Percentiles rank a stretch among this genome's conserved stretches.
phyloP scores from a whole-genome alignment of 2,329 filamentous ascomycete species.

The Gremmenia infestans region DNA sequence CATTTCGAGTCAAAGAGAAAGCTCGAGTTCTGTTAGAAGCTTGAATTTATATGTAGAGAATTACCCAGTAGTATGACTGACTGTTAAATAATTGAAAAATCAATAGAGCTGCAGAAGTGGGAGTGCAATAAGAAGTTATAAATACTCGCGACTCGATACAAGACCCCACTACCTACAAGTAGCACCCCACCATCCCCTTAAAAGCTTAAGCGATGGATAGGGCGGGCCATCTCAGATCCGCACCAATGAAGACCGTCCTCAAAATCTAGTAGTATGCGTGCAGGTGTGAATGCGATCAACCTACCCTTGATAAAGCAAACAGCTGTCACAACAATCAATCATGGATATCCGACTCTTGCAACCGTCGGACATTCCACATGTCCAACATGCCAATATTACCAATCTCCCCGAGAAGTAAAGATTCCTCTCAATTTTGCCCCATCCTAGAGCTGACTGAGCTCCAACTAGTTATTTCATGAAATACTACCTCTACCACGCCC shows the following conservation, averaged over 20 bases:
- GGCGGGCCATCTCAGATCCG: conserved; percentile 1
- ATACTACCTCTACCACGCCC: conserved; percentile 98
- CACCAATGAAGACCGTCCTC: conserved; percentile 3
- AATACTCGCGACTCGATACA: background rate
- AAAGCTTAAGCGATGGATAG: background rate
- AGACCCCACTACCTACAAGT: no score
- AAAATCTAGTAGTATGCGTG: background rate
- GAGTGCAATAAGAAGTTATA: background rate
- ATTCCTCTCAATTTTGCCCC: background rate
- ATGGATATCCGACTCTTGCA: conserved; percentile 92
- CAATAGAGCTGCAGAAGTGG: background rate
- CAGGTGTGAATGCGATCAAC: background rate
- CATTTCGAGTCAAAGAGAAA: conserved; percentile 5
- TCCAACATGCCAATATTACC: conserved; percentile 97
- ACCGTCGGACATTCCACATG: conserved; percentile 78
- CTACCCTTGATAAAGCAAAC: conserved; percentile 10
- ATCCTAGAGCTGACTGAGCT: conserved; percentile 4
- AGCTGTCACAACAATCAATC: conserved; percentile 29
- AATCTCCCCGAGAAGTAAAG: conserved; percentile 84
- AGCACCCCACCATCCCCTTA: conserved; percentile 12
- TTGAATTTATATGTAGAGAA: conserved; percentile 1
- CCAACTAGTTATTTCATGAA: conserved; percentile 80
- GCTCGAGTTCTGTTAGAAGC: background rate
- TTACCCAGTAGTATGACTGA: background rate
- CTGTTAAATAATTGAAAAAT: background rate